phyloP scores from a whole-genome alignment of 2,329 filamentous ascomycete species.

The Scopulariopsis brevicaulis region DNA sequence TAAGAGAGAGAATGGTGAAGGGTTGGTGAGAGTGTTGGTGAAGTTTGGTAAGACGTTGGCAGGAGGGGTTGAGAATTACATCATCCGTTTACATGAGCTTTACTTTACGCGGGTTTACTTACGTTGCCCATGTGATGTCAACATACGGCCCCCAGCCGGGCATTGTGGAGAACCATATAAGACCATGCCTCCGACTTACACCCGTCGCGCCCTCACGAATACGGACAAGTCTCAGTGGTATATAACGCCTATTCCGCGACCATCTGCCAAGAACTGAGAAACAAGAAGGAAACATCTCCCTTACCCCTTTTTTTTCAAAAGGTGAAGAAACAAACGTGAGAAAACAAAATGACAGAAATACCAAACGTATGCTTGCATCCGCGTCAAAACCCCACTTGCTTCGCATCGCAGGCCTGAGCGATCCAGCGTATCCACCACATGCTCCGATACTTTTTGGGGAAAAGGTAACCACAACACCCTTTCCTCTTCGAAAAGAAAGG shows the following conservation, averaged over 20 bases:
- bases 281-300: background rate
- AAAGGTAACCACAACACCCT: background rate
- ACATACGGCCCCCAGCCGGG: background rate
- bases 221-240: background rate
- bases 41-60: background rate
- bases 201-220: background rate
- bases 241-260: background rate
- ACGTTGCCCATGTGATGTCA: background rate
- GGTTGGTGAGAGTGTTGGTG: background rate
- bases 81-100: background rate
- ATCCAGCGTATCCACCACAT: background rate
- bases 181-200: background rate
- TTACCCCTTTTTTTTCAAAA: background rate
- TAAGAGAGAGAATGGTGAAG: background rate
- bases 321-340: background rate
- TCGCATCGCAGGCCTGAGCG: background rate
- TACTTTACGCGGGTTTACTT: background rate
- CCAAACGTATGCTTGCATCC: background rate
- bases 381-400: background rate
- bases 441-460: slow-evolving; percentile 1
- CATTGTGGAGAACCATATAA: background rate
- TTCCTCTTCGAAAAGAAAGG: background rate
- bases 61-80: background rate
- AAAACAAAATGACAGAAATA: background rate
- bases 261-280: background rate